Evolutionary conservation across 306 rosid species (phyloP).

Genomic region (Potentilla sterilis): DNA sequence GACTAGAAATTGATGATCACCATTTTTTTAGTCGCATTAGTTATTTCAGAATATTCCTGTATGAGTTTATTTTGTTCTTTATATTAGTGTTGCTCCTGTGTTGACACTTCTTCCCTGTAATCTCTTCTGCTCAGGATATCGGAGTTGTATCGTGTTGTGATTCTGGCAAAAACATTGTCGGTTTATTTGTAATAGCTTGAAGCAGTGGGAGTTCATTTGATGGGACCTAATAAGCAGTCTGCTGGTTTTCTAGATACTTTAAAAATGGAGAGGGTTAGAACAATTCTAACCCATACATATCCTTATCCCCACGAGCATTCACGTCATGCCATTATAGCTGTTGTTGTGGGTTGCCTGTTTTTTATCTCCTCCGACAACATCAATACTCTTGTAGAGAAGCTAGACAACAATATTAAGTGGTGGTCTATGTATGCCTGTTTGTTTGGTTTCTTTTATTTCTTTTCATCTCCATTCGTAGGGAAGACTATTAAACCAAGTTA

Average conservation of each 20-base stretch:
- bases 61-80: neutral
- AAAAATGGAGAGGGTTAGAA: conserved; percentile 92
- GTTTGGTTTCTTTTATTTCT: conserved; percentile 93
- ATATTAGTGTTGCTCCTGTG: neutral
- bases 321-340: conserved; percentile 95
- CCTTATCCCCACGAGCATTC: conserved; percentile 98
- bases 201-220: conserved; percentile 22
- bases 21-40: too few species aligned
- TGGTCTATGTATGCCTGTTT: conserved; percentile 94
- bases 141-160: conserved; percentile 25
- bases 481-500: conserved; percentile 97
- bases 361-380: conserved; percentile 96
- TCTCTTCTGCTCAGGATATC: conserved; percentile 38
- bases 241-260: conserved; percentile 64
- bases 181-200: conserved; percentile 27
- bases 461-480: conserved; percentile 93
- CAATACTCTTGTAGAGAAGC: conserved; percentile 82
- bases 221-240: conserved; percentile 59
- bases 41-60: neutral
- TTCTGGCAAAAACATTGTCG: conserved; percentile 26
- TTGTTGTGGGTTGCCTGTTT: conserved; percentile 87
- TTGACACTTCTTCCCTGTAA: neutral
- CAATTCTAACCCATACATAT: conserved; percentile 70
- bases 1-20: neutral
- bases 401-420: conserved; percentile 93